Base-by-base conservation (phyloP, 2,329 filamentous ascomycete species). In the Monascus ruber region DNA sequence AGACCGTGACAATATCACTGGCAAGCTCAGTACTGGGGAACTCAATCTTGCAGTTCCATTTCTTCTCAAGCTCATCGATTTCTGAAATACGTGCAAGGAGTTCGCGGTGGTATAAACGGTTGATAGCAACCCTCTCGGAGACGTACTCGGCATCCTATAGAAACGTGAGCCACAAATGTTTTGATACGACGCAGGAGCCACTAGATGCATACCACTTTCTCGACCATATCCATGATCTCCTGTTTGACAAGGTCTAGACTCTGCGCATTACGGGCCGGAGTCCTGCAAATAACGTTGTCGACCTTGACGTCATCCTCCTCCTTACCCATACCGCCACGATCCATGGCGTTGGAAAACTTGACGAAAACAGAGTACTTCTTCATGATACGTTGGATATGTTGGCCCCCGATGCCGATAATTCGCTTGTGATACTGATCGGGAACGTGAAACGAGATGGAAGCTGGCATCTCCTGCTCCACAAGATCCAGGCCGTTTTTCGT, bases 321-420 rank as follows among this genome's bases (percentile, higher is more conserved):
- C 50, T 93, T 88, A 48, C 87, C 85, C 63, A 93, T 83, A 29
- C 88, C 83, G 46, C 86, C 91, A 57, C 91, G 82, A 59, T 98
- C 91, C 88, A 96, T 96, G 10, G 91, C 91, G 53, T 98, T 98
- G 48, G 87, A 94, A 57, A 98, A 98, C 61, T 98, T 98, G 68
- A 98, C 91, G 54, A 98, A 98, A 50, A 98, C 91, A 0, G 91
- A 96, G 65, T 98, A 94, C 67, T 96, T 96, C 72, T 98, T 96
- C 91, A 98, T 98, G 69, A 98, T 96, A 40, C 89, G 85, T 64
- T 98, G 91, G 50, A 98, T 98, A 58, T 98, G 91, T 60, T 96
- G 89, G 6, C 91, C 91, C 44, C 91, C 91, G 53, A 98, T 96
- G 38, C 91, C 91, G 47, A 98, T 98, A 56, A 98, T 98, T 36